These are phyloP conservation scores for Coemansia sp. DNA, from an alignment of 192 early-diverging fungal genomes.

Conservation along the genomic window DNA sequence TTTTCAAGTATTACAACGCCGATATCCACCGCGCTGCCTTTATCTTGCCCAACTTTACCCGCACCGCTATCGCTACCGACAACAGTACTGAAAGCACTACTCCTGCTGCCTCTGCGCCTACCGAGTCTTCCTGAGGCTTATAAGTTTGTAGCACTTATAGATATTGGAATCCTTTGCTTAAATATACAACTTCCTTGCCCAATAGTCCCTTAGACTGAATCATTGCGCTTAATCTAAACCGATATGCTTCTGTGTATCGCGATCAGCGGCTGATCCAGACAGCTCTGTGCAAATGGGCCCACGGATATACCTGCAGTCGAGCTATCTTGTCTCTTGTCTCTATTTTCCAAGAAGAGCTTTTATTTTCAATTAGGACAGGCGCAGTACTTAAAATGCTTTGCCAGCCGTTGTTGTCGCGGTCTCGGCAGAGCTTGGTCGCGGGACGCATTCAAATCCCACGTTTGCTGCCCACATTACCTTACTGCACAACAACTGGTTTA, in stretches of 20 bases:
- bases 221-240: no score
- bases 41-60: conserved; percentile 90
- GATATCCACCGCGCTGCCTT: conserved; percentile 92
- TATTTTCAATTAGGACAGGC: neutral
- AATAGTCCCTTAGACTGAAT: neutral
- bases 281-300: no score
- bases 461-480: neutral
- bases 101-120: neutral
- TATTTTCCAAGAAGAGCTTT: neutral
- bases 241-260: no score
- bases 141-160: neutral
- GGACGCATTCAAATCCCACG: neutral
- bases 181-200: neutral
- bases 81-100: neutral
- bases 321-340: neutral
- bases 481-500: neutral
- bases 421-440: neutral
- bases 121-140: neutral
- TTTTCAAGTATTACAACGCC: conserved; percentile 91
- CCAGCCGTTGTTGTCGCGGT: neutral
- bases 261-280: no score
- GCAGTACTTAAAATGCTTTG: conserved; percentile 5
- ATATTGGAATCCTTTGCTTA: neutral
- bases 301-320: no score
- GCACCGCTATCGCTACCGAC: conserved; percentile 30